A percentile compares a stretch with the other conserved stretches of the same genome.
phyloP scores from a whole-genome alignment of 1,284 basidiomycete species.

The Puccinia hordei region DNA sequence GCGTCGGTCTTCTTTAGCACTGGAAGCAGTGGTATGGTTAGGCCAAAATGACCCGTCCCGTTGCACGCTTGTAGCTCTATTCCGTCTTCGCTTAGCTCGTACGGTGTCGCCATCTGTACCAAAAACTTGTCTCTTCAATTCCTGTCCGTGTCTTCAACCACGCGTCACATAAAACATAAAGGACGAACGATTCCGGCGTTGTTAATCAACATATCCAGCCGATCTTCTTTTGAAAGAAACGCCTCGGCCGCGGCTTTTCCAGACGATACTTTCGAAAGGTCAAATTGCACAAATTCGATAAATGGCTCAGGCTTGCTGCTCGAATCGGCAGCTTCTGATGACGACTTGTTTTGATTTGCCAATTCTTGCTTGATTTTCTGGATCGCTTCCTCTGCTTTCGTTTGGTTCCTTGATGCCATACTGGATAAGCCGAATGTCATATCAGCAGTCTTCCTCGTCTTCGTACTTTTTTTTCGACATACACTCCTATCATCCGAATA shows the following conservation, averaged over 20 bases:
- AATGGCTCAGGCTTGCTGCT: too few species aligned
- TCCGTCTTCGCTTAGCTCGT: slow-evolving; percentile 37
- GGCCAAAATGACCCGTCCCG: slow-evolving; percentile 34
- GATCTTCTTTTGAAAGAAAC: slow-evolving; percentile 53
- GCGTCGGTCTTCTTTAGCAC: slow-evolving; percentile 23
- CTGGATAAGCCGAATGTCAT: too few species aligned
- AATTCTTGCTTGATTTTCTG: slow-evolving; percentile 48
- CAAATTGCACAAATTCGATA: slow-evolving; percentile 58
- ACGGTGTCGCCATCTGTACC: slow-evolving; percentile 11
- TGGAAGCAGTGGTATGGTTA: slow-evolving; percentile 23
- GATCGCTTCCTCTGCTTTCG: slow-evolving; percentile 9
- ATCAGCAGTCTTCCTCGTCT: too few species aligned
- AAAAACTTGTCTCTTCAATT: too few species aligned
- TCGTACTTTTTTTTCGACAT: too few species aligned
- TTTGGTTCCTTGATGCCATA: slow-evolving; percentile 35
- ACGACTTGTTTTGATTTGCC: too few species aligned
- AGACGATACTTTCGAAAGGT: slow-evolving; percentile 57
- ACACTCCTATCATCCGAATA: too few species aligned
- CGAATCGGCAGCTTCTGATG: too few species aligned
- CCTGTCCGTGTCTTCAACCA: too few species aligned
- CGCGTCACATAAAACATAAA: background rate
- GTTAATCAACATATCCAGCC: slow-evolving; percentile 58
- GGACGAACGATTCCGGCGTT: slow-evolving; percentile 55
- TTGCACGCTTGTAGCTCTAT: slow-evolving; percentile 47
- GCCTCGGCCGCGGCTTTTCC: slow-evolving; percentile 55